Base-by-base conservation (phyloP, 78 protist genomes). In the Protostelium mycophagum region DNA sequence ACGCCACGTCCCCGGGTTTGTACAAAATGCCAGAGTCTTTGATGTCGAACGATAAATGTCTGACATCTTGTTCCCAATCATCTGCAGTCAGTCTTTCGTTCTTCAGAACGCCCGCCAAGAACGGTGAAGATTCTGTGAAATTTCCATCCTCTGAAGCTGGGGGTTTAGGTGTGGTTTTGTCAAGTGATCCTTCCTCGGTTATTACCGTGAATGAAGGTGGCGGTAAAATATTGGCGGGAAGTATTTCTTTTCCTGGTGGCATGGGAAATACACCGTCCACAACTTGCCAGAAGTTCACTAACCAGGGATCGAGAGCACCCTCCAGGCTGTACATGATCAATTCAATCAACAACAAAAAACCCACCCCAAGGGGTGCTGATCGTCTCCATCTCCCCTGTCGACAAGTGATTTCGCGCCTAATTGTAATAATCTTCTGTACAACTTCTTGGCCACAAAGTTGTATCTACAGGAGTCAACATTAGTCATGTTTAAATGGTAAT, bases 51-150 rank as follows among this genome's bases (percentile, higher is more conserved):
- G 87, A 91, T 1, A 93, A 63, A 63, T 88, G 91, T 88, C 95
- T 87, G 23, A 93, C 93, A 90, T 93, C 95, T 87, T 93, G 95
- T 63, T 87, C 87, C 95, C 95, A 93, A 28, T 93, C 92, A 0
- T 25, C 5, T 37, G 0, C 38, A 28, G 93, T 93, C 34, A 93
- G 88, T 90, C 95, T 87, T 37, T 89, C 38, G 88, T 93, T 93
- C 0, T 1, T 34, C 39, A 35, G n/a, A 25, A 93, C 36, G 37
- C 38, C 38, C 37, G 90, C 51, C 63, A 29, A 23, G 38, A 35
- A 35, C 84, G 89, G 83, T 87, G 38, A 73, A 35, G 63, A 63
- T 16, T 63, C 83, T 23, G 88, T 73, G 89, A 35, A 87, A 38
- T 63, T 83, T 91, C 83, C 31, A 29, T 83, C 38, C 35, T 91